Evolutionary conservation across 73 alveolate genomes (phyloP), one percentile per base, ranked within the genome.

Genomic region (Urostyla sp.): DNA sequence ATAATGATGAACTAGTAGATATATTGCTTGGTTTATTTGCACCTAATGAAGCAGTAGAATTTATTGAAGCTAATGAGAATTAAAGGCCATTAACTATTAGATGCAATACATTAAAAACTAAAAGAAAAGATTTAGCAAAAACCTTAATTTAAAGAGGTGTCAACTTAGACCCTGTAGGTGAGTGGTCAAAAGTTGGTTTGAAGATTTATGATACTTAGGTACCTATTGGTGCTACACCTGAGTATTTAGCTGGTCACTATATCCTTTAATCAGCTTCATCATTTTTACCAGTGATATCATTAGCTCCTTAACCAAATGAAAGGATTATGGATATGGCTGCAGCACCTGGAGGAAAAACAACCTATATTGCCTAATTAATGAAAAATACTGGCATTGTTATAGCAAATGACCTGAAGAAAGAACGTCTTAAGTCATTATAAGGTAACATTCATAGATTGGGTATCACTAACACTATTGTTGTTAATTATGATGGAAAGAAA

Each of bases 141-240:
- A 86, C 91, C 52, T 85, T 97, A 66, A 95, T 95, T n/a, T 90
- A 96, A 82, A 87, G 98, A 82, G 99, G 99, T 61, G 99, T 97
- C 21, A 97, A 94, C 81, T 85, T 96, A 27, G 99, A 98, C 67
- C 99, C 99, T 10, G 89, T 94, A 5, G 99, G 98, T 18, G 96
- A 80, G 59, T 98, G 99, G 99, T 92, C 96, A 2, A 98, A 98
- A 76, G 99, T 98, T 49, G 99, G 99, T 18, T 79, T 98, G 75
- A 96, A 94, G 78, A 97, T 98, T 38, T 95, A 92, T 77, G 98
- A 95, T 37, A 90, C 99, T 52, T 72, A 89, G 36, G 99, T 98
- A 26, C 99, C 99, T n/a, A 96, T 98, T 23, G 99, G 99, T 4
- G 99, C 99, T n/a, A 96, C 99, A 1, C 98, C 99, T 11, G 98